Base-by-base conservation (phyloP, 192 early-diverging fungal genomes). In the Coemansia guatemalensis region DNA sequence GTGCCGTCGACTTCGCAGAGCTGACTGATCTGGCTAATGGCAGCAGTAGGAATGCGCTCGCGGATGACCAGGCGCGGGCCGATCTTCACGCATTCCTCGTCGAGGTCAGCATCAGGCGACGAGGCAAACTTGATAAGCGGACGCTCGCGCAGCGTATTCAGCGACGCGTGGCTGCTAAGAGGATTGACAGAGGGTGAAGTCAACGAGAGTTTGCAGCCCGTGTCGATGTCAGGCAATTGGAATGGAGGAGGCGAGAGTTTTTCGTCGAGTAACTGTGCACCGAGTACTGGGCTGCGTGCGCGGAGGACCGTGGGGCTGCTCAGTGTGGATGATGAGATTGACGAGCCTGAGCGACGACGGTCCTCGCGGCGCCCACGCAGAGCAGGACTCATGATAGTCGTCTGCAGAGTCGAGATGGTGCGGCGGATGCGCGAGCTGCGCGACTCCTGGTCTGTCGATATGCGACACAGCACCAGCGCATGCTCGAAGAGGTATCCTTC, bases 371-470 rank as follows among this genome's bases (percentile, higher is more conserved):
- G 44, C 14, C 48, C 39, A n/a, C 30, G 56, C 22, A 48, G n/a
- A 12, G 35, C 35, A 0, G 64, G 57, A 27, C 62, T 56, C 35
- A 44, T 57, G 9, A 74, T 68, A 2, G 66, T 63, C 58, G 74
- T 30, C 12, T 81, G 78, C 55, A 81, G 35, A 3, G 65, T 53
- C 22, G 78, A 81, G 44, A 81, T 59, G n/a, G 78, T 74, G n/a
- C 73, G 72, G 33, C 60, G 69, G 9, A 81, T 61, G 30, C 66
- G 60, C 9, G 73, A 60, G 5, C 65, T 30, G 1, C 66, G 47
- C 2, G 39, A 25, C 20, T 27, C 60, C 17, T 48, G 67, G 20
- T n/a, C 23, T 21, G 39, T 55, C 8, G 25, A n/a, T 7, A 54
- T 27, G 23, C 60, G 56, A 32, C 78, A 81, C 22, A 81, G 56